Conservation (phyloP, 495 filamentous ascomycete genomes). For the Neurospora sp. region DNA sequence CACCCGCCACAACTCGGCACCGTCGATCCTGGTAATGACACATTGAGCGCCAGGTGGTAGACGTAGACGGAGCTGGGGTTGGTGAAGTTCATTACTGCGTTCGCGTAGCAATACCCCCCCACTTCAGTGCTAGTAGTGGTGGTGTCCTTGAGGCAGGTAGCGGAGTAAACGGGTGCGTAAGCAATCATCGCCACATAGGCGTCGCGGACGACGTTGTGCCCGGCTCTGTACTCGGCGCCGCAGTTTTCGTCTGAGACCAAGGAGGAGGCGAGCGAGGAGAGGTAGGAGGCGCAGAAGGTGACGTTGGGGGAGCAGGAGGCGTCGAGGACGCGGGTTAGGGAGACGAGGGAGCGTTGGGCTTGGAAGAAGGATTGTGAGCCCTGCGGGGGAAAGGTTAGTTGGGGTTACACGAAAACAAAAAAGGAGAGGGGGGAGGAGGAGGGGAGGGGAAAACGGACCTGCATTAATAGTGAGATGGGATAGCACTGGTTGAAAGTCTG, state of each 20-base stretch:
- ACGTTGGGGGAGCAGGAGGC: constrained; percentile 57
- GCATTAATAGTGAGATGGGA: constrained; percentile 64
- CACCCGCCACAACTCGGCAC: constrained; percentile 62
- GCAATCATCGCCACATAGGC: constrained; percentile 58
- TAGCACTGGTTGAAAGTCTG: constrained; percentile 57
- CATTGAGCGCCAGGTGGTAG: constrained; percentile 78
- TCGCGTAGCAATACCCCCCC: constrained; percentile 84
- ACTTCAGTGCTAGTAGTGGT: no score
- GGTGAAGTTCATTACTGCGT: constrained; percentile 66
- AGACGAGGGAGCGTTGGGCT: constrained; percentile 49
- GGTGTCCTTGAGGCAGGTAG: constrained; percentile 60
- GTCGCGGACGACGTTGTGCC: constrained; percentile 59
- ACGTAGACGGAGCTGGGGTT: constrained; percentile 60
- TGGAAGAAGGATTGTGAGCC: constrained; percentile 62
- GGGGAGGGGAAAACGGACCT: constrained; percentile 30
- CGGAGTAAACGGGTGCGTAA: constrained; percentile 66
- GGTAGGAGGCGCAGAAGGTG: constrained; percentile 45
- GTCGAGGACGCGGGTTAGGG: constrained; percentile 61
- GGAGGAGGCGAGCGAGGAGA: constrained; percentile 45
- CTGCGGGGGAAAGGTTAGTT: constrained; percentile 17
- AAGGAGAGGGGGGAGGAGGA: background rate
- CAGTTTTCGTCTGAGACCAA: constrained; percentile 21
- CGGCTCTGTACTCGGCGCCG: constrained; percentile 51
- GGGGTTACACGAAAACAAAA: no score
- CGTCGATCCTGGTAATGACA: constrained; percentile 48